Base-by-base conservation (phyloP, 2,329 filamentous ascomycete genomes). In the Myriosclerotinia scirpicola region DNA sequence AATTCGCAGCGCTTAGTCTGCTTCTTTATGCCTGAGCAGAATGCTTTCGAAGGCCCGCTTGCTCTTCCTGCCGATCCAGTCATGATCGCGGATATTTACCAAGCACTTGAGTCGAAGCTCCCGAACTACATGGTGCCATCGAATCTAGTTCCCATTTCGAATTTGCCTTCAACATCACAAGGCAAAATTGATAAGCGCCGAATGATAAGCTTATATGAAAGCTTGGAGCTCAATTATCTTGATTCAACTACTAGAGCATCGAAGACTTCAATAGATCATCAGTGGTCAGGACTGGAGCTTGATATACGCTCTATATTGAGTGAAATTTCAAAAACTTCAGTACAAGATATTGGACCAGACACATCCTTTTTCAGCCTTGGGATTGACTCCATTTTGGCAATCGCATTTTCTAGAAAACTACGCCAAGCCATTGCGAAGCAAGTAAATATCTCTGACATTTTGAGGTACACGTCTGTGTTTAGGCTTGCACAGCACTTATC, bases 371-470 rank as follows among this genome's bases (percentile, higher is more conserved):
- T 90, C 65, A 85, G 84, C n/a, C 77, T 96, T 3, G 93, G 93
- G 0, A 77, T 97, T 7, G 92, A 97, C 75, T 96, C 93, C 0
- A 86, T 97, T 36, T 90, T 89, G 9, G 91, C 91, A 0, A 96
- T 97, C 69, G 79, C 84, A 0, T 78, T 96, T 11, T 85, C 90
- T 0, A 86, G 82, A 64, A 74, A 77, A 20, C 75, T 97, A 0
- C 81, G 83, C 62, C 72, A 78, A 2, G 69, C 74, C 0, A 77
- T 85, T 1, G 75, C 80, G 1, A 78, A 73, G 7, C 80, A 83
- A 34, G 75, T 92, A 2, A 81, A 89, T 14, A 85, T 96, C 9
- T 92, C 90, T 0, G 77, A 82, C 1, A 84, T 96, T 30, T 79
- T 96, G n/a, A 85, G 84, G 58, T 84, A 90, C 68, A 80, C 89